These are phyloP conservation scores for Russula emetica DNA, from an alignment of 768 basidiomycete genomes.

Conservation along the genomic window DNA sequence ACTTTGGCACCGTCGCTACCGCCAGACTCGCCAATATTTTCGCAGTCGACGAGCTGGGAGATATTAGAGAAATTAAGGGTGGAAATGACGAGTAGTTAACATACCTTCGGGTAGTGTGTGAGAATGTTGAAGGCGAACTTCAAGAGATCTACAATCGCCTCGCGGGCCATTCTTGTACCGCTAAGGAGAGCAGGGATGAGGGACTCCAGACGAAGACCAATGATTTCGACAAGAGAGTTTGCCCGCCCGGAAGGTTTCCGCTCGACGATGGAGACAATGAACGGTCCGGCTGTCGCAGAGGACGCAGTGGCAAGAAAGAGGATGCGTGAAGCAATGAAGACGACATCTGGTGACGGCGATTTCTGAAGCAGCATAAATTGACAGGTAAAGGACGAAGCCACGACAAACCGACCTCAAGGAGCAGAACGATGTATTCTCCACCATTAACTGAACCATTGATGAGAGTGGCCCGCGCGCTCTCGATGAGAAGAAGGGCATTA, in stretches of 20 bases:
- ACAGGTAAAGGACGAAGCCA: neutral
- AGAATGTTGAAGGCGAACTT: conserved; percentile 83
- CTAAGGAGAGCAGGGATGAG: conserved; percentile 47
- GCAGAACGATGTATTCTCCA: conserved; percentile 49
- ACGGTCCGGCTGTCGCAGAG: conserved; percentile 41
- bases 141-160: conserved; percentile 77
- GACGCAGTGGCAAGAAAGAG: conserved; percentile 70
- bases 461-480: conserved; percentile 55
- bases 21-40: conserved; percentile 19
- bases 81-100: conserved; percentile 15
- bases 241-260: conserved; percentile 48
- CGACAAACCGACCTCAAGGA: conserved; percentile 51
- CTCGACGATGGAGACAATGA: conserved; percentile 60
- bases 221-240: conserved; percentile 56
- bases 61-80: conserved; percentile 2
- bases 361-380: conserved; percentile 42
- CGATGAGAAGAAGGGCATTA: conserved; percentile 71
- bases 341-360: conserved; percentile 54
- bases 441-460: conserved; percentile 58
- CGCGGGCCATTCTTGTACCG: conserved; percentile 53
- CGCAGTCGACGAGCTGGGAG: conserved; percentile 23
- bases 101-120: conserved; percentile 74
- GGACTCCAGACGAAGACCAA: conserved; percentile 56
- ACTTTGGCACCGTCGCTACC: conserved; percentile 38
- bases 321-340: conserved; percentile 72